Conservation (phyloP, 2,329 filamentous ascomycete species). For the Calonectria pseudoreteaudii region DNA sequence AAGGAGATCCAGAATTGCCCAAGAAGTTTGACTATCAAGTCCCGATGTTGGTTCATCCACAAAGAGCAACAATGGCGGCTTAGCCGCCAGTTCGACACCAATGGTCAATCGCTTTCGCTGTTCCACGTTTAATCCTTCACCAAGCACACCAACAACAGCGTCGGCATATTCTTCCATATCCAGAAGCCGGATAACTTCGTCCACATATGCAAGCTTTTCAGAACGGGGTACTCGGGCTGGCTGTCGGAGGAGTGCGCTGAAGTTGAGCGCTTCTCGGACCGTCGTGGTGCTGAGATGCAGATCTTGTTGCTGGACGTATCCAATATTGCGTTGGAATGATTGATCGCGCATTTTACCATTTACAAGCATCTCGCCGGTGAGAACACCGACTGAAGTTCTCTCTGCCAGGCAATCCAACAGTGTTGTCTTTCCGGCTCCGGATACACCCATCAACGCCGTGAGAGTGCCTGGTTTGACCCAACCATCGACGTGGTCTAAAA, state of each 20-base stretch:
- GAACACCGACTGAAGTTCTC: constrained; percentile 88
- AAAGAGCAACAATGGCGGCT: constrained; percentile 89
- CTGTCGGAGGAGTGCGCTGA: constrained; percentile 87
- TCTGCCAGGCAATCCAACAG: constrained; percentile 88
- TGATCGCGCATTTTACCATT: constrained; percentile 75
- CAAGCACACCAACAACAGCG: constrained; percentile 89
- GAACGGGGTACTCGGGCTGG: constrained; percentile 75
- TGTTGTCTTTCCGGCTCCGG: constrained; percentile 93
- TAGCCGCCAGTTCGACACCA: constrained; percentile 94
- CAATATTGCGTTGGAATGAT: constrained; percentile 91
- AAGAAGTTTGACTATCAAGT: constrained; percentile 91
- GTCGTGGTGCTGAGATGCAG: constrained; percentile 86
- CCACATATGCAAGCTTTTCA: constrained; percentile 91
- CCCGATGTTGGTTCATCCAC: constrained; percentile 95
- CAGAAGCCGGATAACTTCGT: constrained; percentile 89
- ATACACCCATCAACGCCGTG: constrained; percentile 91
- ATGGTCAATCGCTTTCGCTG: constrained; percentile 86
- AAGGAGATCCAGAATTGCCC: constrained; percentile 88
- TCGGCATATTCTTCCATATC: constrained; percentile 93
- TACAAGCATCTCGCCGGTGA: constrained; percentile 83
- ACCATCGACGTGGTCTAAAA: constrained; percentile 88
- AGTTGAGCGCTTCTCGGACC: constrained; percentile 87
- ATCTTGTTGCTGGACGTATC: constrained; percentile 94
- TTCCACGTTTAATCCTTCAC: constrained; percentile 82
- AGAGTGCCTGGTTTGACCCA: constrained; percentile 94